phyloP scores from a whole-genome alignment of 2,329 filamentous ascomycete species.

The Colletotrichum noveboracense region DNA sequence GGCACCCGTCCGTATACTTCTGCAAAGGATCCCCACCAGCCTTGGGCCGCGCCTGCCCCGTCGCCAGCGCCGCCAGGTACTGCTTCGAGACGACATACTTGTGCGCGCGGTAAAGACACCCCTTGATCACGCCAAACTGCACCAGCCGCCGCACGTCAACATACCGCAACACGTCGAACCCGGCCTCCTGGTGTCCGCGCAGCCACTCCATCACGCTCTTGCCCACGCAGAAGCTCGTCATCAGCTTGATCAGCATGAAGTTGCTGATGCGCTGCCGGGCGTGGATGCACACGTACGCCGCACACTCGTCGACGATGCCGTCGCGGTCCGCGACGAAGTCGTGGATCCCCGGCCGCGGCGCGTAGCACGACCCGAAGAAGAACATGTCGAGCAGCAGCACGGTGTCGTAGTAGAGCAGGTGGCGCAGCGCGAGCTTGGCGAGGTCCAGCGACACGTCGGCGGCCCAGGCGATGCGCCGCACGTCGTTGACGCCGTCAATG shows the following conservation, averaged over 20 bases:
- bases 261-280: slow-evolving; percentile 52
- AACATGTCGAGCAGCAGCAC: slow-evolving; percentile 92
- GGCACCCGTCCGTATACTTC: slow-evolving; percentile 75
- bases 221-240: slow-evolving; percentile 83
- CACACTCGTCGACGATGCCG: slow-evolving; percentile 84
- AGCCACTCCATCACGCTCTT: slow-evolving; percentile 90
- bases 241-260: slow-evolving; percentile 79
- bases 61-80: slow-evolving; percentile 61
- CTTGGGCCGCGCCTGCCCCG: slow-evolving; percentile 51
- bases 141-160: slow-evolving; percentile 91
- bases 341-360: slow-evolving; percentile 76
- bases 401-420: slow-evolving; percentile 92
- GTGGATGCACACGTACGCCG: slow-evolving; percentile 74
- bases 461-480: slow-evolving; percentile 82
- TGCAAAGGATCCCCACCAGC: slow-evolving; percentile 59
- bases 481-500: slow-evolving; percentile 90
- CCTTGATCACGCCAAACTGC: slow-evolving; percentile 96
- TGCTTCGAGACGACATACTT: slow-evolving; percentile 81
- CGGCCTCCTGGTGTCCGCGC: slow-evolving; percentile 70
- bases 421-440: slow-evolving; percentile 83
- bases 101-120: slow-evolving; percentile 89
- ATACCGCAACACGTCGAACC: slow-evolving; percentile 70
- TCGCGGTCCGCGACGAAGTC: slow-evolving; percentile 78
- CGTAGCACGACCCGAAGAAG: slow-evolving; percentile 92
- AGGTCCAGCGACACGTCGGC: slow-evolving; percentile 88